These are phyloP conservation scores for Scheffersomyces titani DNA, from an alignment of 1,139 yeast species.

Conservation along the genomic window DNA sequence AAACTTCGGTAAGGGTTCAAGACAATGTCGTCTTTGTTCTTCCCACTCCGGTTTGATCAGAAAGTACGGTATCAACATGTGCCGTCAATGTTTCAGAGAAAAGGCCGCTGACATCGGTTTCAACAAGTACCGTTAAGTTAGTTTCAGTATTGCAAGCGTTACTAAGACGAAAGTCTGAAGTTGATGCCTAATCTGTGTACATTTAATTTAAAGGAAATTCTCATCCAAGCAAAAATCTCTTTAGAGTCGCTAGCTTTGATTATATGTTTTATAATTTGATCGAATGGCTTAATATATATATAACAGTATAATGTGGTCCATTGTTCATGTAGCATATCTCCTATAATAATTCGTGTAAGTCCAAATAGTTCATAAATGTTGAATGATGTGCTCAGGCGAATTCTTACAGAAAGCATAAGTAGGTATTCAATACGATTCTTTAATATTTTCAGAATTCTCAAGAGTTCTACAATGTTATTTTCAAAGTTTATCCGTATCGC, in stretches of 20 bases:
- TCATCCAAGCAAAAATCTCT: background rate
- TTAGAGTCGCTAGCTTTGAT: background rate
- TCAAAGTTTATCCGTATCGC: background rate
- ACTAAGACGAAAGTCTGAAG: background rate
- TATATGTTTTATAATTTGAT: background rate
- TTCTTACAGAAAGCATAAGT: too few species aligned
- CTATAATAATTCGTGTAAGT: background rate
- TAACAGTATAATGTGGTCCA: background rate
- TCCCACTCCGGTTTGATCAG: slow-evolving; percentile 99
- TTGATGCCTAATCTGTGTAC: slow-evolving; percentile 5
- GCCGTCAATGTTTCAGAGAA: slow-evolving; percentile 99
- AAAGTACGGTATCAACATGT: slow-evolving; percentile 99
- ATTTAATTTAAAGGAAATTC: slow-evolving; percentile 5
- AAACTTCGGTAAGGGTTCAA: slow-evolving; percentile 99
- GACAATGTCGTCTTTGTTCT: slow-evolving; percentile 99
- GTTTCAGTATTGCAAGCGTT: background rate
- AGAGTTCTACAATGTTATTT: background rate
- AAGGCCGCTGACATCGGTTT: slow-evolving; percentile 98
- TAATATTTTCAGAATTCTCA: too few species aligned
- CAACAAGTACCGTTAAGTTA: slow-evolving; percentile 92
- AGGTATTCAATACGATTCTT: too few species aligned
- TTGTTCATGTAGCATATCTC: background rate
- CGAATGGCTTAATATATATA: background rate
- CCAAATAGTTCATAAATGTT: background rate
- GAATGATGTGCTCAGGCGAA: too few species aligned